Evolutionary conservation across 225 moss, liverwort and hornwort species (phyloP), one percentile per base, ranked within the genome.

Genomic region (Pleurozium schreberi): DNA sequence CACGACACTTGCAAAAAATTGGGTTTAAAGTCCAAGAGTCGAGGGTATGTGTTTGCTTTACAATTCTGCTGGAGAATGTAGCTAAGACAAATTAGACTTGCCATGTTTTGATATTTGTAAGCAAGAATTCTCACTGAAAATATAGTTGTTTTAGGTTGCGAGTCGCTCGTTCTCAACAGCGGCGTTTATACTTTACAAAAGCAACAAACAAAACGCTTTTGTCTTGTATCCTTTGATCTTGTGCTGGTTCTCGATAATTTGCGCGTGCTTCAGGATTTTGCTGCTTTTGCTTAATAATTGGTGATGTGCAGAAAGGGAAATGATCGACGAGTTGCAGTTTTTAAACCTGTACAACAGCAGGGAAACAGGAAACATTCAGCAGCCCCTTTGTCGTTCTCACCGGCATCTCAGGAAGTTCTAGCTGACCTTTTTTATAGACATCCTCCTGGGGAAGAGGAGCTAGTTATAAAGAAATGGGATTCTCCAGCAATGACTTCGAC

Each of bases 11-110:
- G 98, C 92, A 95, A 96, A 83, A 97, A 95, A 88, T 91, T 99
- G 96, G 98, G 97, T n/a, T 96, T 99, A 74, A 97, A 99, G 90
- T 99, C 98, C 80, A 99, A 95, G 89, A 99, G 98, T 91, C 92
- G 93, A 79, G 98, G 98, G 98, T 98, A 96, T 84, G 93, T 90
- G 67, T 80, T 43, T 85, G 57, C 82, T 81, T 75, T 11, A 31
- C n/a, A n/a, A 78, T 81, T 77, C 57, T 59, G 40, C 50, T 87
- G 21, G 69, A 87, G 88, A 83, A 67, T 88, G 85, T 75, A 83
- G 74, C 89, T 38, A 49, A 75, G 83, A 42, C 49, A 81, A 55
- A 81, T 88, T 70, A 62, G 86, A 84, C 34, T 30, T 68, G 79
- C 12, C 62, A 75, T 91, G 71, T 34, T 52, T 88, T 89, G 70